These are phyloP conservation scores for Postia placenta DNA, from an alignment of 768 basidiomycete species.

Conservation along the genomic window DNA sequence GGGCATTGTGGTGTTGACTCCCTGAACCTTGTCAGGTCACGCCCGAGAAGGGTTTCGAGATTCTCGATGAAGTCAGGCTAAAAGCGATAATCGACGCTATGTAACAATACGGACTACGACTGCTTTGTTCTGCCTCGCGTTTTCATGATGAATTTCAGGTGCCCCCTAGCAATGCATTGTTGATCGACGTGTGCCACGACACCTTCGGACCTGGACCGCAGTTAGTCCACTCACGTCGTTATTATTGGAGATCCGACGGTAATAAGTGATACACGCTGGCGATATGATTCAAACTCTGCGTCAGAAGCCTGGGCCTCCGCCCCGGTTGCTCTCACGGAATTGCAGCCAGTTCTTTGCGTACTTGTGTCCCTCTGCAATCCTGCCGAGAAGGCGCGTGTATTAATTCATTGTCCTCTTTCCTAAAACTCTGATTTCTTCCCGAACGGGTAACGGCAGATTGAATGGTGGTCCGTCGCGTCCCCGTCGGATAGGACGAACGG, in stretches of 20 bases:
- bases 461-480: background rate
- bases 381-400: background rate
- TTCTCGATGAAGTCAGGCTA: constrained; percentile 72
- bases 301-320: background rate
- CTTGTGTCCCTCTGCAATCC: background rate
- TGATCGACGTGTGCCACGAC: background rate
- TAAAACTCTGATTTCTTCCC: background rate
- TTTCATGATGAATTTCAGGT: background rate
- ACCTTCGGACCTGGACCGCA: too few species aligned
- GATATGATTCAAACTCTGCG: background rate
- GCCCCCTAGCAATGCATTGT: background rate
- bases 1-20: background rate
- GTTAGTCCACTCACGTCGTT: background rate
- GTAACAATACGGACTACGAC: constrained; percentile 14
- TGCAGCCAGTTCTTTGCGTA: background rate
- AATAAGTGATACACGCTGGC: background rate
- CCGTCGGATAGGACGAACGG: background rate
- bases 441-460: background rate
- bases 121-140: background rate
- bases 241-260: background rate
- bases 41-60: constrained; percentile 75
- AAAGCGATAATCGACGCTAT: constrained; percentile 71
- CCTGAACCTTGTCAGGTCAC: constrained; percentile 56
- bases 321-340: constrained; percentile 3
- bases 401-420: background rate